Conservation (phyloP, 306 rosid species). For the Vigna reflexopilosa region DNA sequence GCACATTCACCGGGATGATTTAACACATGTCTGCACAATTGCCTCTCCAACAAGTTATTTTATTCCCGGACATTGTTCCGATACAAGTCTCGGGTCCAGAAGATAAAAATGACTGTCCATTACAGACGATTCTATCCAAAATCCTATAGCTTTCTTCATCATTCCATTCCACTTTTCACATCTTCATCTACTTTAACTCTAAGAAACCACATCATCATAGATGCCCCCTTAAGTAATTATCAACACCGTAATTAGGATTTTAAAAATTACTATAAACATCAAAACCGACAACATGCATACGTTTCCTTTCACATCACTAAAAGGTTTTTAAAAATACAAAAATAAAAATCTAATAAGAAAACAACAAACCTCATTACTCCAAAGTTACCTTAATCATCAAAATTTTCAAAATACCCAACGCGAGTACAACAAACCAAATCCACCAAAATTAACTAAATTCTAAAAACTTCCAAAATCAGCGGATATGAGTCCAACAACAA, state of each 20-base stretch:
- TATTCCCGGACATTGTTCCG: not conserved
- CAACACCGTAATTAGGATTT: not conserved
- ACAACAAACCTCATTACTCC: not conserved
- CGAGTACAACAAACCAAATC: not conserved
- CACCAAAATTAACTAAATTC: constrained; percentile 20
- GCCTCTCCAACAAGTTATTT: constrained; percentile 16
- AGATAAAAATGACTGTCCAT: not conserved
- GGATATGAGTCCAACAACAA: not conserved
- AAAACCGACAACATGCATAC: not conserved
- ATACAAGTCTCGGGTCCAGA: not conserved
- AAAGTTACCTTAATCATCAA: constrained; percentile 24
- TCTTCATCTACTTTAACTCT: constrained; percentile 23
- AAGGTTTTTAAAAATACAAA: not conserved
- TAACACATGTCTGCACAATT: constrained; percentile 14
- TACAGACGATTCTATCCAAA: constrained; percentile 28
- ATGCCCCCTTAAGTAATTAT: constrained; percentile 33
- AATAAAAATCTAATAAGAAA: not conserved
- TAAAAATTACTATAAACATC: not conserved
- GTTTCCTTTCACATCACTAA: not conserved
- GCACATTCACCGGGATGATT: constrained; percentile 27
- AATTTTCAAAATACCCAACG: constrained; percentile 14
- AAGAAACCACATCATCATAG: constrained; percentile 33
- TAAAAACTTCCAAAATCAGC: constrained; percentile 17
- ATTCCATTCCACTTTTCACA: constrained; percentile 12
- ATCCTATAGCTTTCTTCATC: not conserved